Evolutionary conservation across 2,329 filamentous ascomycete genomes (phyloP).

Genomic region (Hyphodiscus sp.): DNA sequence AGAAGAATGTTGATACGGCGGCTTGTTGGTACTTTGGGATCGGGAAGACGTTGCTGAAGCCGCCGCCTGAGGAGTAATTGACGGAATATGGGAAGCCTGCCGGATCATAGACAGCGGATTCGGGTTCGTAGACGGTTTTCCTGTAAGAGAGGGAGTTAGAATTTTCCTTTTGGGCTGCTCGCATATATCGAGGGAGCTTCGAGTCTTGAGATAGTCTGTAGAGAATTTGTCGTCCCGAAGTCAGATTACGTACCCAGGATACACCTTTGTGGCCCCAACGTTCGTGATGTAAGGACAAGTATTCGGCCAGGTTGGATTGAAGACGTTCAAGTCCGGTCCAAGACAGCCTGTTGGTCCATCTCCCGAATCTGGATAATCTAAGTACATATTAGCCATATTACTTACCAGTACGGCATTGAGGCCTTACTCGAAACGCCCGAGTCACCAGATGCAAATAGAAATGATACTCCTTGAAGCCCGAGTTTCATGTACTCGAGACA

Average conservation of each 20-base stretch:
- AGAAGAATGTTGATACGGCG: conserved; percentile 37
- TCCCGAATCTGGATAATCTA: conserved; percentile 12
- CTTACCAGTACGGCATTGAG: neutral
- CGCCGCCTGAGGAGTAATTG: conserved; percentile 36
- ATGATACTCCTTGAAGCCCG: conserved; percentile 39
- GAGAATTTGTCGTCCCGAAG: too few relatives aligned
- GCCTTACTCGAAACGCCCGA: conserved; percentile 35
- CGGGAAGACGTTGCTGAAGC: conserved; percentile 41
- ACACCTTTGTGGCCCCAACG: conserved; percentile 31
- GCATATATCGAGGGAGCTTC: too few relatives aligned
- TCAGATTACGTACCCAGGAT: conserved; percentile 11
- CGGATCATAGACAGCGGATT: conserved; percentile 22
- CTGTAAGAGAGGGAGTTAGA: too few relatives aligned
- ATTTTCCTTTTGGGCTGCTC: too few relatives aligned
- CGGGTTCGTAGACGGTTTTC: conserved; percentile 32
- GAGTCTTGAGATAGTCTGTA: too few relatives aligned
- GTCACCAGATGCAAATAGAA: conserved; percentile 42
- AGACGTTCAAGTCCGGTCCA: conserved; percentile 42
- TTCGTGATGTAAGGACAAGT: conserved; percentile 38
- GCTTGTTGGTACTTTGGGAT: conserved; percentile 37
- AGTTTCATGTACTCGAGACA: conserved; percentile 46
- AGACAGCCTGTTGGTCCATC: conserved; percentile 29
- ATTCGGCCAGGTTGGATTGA: conserved; percentile 37
- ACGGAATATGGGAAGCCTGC: conserved; percentile 9
- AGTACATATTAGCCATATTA: neutral